These are phyloP conservation scores for Barnettozyma wickerhamii DNA, from an alignment of 805 yeast species.

Conservation along the genomic window DNA sequence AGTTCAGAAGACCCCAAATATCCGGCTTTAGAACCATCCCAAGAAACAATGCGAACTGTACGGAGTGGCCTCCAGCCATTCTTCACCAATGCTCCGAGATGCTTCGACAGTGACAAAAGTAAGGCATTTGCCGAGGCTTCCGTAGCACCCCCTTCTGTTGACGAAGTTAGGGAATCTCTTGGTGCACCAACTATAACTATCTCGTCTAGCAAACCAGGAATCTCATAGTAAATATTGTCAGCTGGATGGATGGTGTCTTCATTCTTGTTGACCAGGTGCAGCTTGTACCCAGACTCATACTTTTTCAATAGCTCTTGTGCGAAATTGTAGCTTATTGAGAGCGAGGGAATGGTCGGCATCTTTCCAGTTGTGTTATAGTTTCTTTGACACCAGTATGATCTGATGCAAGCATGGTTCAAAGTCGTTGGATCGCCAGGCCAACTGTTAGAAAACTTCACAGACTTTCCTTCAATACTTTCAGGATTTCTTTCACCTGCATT, in stretches of 20 bases:
- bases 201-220: constrained; percentile 55
- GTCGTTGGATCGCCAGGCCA: constrained; percentile 79
- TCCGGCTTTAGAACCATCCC: constrained; percentile 82
- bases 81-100: constrained; percentile 38
- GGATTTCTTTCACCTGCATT: constrained; percentile 62
- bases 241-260: constrained; percentile 39
- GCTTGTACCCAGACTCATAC: background rate
- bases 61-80: constrained; percentile 70
- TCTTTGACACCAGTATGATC: constrained; percentile 8
- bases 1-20: constrained; percentile 74
- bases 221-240: constrained; percentile 46
- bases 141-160: background rate
- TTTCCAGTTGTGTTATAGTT: constrained; percentile 20
- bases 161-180: constrained; percentile 39
- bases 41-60: constrained; percentile 64
- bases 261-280: constrained; percentile 25
- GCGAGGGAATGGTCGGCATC: constrained; percentile 49
- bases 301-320: background rate
- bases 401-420: constrained; percentile 61
- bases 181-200: constrained; percentile 52
- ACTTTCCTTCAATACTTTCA: constrained; percentile 55
- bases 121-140: constrained; percentile 8
- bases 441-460: constrained; percentile 52
- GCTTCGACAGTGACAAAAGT: constrained; percentile 46
- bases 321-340: constrained; percentile 41